A percentile compares a stretch with the other conserved stretches of the same genome.
phyloP scores from a whole-genome alignment of 352 stramenopile species.

The Pseudoperonospora humuli region DNA sequence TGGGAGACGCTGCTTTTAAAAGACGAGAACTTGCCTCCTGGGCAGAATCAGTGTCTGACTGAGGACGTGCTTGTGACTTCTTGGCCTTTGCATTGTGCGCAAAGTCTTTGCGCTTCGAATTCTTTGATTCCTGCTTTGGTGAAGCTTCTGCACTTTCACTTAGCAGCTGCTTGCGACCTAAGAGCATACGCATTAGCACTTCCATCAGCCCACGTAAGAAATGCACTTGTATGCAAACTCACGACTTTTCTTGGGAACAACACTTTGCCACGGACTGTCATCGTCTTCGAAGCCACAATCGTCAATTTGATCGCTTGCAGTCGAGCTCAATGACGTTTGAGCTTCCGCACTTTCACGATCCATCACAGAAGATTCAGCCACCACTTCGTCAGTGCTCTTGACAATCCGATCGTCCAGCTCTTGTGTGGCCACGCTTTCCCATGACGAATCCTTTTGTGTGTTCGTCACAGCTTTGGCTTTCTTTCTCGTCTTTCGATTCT shows the following conservation, averaged over 20 bases:
- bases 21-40: not conserved
- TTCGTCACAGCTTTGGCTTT: constrained; percentile 9
- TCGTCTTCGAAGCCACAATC: constrained; percentile 4
- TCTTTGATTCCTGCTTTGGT: constrained; percentile 2
- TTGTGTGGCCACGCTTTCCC: not conserved
- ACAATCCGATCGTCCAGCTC: not conserved
- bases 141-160: constrained; percentile 3
- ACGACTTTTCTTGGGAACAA: constrained; percentile 27
- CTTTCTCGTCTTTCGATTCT: constrained; percentile 38
- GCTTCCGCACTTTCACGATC: not conserved
- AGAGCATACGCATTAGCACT: constrained; percentile 2
- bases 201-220: not conserved
- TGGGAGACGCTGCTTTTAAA: not conserved
- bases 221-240: constrained; percentile 6
- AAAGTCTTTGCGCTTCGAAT: not conserved
- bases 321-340: not conserved
- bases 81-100: not conserved
- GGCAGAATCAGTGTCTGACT: not conserved
- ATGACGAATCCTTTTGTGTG: not conserved
- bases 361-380: not conserved
- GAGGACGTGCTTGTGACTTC: constrained; percentile 3
- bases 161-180: constrained; percentile 20
- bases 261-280: constrained; percentile 15
- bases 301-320: not conserved
- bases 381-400: not conserved